A percentile compares a stretch with the other conserved stretches of the same genome.
Conservation (phyloP, 805 yeast species). For the Wickerhamiella azymoides region DNA sequence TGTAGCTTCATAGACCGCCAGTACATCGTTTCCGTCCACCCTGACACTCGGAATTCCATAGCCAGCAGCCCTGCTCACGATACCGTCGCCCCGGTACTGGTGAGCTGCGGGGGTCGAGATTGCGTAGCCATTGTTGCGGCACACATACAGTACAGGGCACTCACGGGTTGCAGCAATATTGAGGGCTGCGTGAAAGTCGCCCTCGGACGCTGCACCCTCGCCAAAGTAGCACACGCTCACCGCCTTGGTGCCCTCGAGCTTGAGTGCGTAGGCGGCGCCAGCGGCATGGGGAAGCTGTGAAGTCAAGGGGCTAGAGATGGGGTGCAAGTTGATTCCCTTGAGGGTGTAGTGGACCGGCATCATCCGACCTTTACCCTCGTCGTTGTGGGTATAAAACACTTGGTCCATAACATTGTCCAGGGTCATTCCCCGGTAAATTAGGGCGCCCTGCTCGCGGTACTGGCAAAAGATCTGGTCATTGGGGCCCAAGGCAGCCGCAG, state of each 20-base stretch:
- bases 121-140: conserved; percentile 27
- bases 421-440: conserved; percentile 23
- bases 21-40: conserved; percentile 26
- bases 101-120: conserved; percentile 25
- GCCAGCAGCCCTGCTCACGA: conserved; percentile 24
- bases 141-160: conserved; percentile 25
- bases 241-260: conserved; percentile 20
- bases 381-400: conserved; percentile 21
- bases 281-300: conserved; percentile 27
- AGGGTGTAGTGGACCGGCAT: conserved; percentile 26
- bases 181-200: conserved; percentile 27
- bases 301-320: conserved; percentile 25
- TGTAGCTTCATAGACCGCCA: conserved; percentile 22
- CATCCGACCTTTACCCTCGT: conserved; percentile 22
- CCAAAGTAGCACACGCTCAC: conserved; percentile 24
- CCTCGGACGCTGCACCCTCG: conserved; percentile 28
- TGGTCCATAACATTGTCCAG: conserved; percentile 24
- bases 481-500: conserved; percentile 22
- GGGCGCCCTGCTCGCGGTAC: conserved; percentile 25
- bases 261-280: conserved; percentile 27
- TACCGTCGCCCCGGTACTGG: conserved; percentile 27
- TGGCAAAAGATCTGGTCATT: conserved; percentile 24
- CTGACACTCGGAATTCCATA: conserved; percentile 26
- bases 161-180: conserved; percentile 26
- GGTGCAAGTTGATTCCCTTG: conserved; percentile 22